These are phyloP conservation scores for Chaetomium sp. DNA, from an alignment of 2,329 filamentous ascomycete genomes.

Conservation along the genomic window DNA sequence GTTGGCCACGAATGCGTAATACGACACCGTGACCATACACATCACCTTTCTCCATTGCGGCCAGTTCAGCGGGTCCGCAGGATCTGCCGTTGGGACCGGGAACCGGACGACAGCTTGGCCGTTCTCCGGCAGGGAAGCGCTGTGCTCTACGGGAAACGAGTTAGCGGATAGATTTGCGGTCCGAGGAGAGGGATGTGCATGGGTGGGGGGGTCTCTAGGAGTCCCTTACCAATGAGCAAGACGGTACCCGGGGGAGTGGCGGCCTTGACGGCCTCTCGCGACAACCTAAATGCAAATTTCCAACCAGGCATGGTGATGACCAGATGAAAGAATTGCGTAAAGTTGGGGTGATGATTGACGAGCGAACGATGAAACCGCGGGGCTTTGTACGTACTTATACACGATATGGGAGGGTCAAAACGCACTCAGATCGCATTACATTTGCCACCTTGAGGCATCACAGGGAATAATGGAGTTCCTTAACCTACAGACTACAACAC, in stretches of 20 bases:
- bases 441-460: no score
- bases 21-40: slow-evolving; percentile 36
- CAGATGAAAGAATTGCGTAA: background rate
- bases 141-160: no score
- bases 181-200: no score
- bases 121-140: slow-evolving; percentile 6
- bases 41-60: slow-evolving; percentile 39
- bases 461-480: no score
- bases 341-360: no score
- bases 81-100: slow-evolving; percentile 38
- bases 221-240: slow-evolving; percentile 27
- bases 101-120: slow-evolving; percentile 29
- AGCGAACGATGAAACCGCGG: no score
- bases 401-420: no score
- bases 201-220: no score
- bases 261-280: slow-evolving; percentile 28
- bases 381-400: no score
- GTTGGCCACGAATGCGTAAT: slow-evolving; percentile 43
- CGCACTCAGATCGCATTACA: no score
- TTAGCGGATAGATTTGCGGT: no score
- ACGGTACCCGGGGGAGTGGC: slow-evolving; percentile 35
- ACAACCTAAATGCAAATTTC: slow-evolving; percentile 33
- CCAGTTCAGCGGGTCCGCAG: slow-evolving; percentile 44
- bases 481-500: no score
- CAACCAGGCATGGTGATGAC: slow-evolving; percentile 32